Evolutionary conservation across 73 alveolate genomes (phyloP).

Genomic region (Tetrahymena borealis): DNA sequence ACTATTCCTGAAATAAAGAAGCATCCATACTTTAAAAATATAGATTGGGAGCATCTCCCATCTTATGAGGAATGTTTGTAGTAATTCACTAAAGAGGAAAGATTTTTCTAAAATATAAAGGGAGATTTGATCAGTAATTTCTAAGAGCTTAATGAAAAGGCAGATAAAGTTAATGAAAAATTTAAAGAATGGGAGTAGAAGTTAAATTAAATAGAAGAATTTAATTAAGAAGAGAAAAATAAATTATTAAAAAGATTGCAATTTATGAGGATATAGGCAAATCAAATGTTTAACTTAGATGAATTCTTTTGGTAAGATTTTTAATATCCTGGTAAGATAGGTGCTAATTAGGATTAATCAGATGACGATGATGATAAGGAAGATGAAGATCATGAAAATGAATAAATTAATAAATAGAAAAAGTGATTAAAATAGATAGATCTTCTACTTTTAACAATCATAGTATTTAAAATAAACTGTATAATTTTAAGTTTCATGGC

Average conservation of each 20-base stretch:
- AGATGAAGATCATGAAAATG: neutral
- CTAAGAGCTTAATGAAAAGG: neutral
- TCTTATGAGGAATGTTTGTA: neutral
- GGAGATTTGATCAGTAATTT: neutral
- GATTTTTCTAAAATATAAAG: neutral
- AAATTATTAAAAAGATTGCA: neutral
- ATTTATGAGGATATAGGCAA: neutral
- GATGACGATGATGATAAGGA: neutral
- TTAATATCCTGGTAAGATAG: neutral
- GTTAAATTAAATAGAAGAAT: neutral
- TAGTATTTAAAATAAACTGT: too few relatives aligned
- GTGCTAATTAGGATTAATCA: neutral
- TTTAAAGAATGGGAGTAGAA: neutral
- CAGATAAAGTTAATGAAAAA: neutral
- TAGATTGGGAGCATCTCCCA: neutral
- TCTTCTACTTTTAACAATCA: too few relatives aligned
- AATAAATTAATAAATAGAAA: neutral
- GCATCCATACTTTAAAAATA: neutral
- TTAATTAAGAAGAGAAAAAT: neutral
- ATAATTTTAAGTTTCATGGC: too few relatives aligned
- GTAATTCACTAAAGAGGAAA: neutral
- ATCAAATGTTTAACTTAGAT: neutral
- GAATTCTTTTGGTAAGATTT: neutral
- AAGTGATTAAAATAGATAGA: neutral
- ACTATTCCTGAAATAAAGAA: slow-evolving; percentile 4